Evolutionary conservation across 306 rosid species (phyloP), one percentile per base, ranked within the genome.

Genomic region (Prunus dulcis): DNA sequence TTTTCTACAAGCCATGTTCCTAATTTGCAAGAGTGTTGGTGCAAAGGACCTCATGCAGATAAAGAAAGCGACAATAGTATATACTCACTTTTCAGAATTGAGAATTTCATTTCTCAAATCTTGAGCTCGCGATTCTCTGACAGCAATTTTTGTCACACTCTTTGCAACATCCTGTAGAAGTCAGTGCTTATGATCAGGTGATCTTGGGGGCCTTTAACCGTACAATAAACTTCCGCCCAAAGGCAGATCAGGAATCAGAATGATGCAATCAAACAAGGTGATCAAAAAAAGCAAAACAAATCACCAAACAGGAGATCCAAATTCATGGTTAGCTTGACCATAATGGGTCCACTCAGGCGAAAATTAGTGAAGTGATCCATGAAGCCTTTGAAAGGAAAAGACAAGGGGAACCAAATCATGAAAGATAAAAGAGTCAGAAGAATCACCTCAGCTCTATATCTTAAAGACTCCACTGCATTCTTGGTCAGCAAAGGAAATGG

Each of bases 31-130:
- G 23, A 50, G 13, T 17, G 60, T 57, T 56, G 47, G 62, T 18
- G 72, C 34, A 47, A 64, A 55, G 6, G 28, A 43, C 12, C 4
- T 28, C 32, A 64, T 9, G 64, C 32, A 12, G 11, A 47, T 11
- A 69, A 72, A 69, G 23, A 34, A 43, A 43, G 47, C 49, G 30
- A 13, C 25, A 60, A 12, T 12, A 30, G 72, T 73, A 20, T 28
- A 8, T 64, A 79, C 97, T 92, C 84, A 95, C 99, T 92, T 92
- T 84, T 90, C 90, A 27, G 97, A 92, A 87, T 95, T 92, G 43
- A 92, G 84, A 86, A 95, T 92, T 87, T 95, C 99, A 67, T 92
- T 95, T 85, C 96, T 88, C 85, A 95, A 86, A 88, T 92, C 99
- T 82, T 84, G 93, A 74, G 97, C 96, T 50, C 97, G 89, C 43